Conservation (phyloP, 208 protist species). For the Leishmania amazonensis region DNA sequence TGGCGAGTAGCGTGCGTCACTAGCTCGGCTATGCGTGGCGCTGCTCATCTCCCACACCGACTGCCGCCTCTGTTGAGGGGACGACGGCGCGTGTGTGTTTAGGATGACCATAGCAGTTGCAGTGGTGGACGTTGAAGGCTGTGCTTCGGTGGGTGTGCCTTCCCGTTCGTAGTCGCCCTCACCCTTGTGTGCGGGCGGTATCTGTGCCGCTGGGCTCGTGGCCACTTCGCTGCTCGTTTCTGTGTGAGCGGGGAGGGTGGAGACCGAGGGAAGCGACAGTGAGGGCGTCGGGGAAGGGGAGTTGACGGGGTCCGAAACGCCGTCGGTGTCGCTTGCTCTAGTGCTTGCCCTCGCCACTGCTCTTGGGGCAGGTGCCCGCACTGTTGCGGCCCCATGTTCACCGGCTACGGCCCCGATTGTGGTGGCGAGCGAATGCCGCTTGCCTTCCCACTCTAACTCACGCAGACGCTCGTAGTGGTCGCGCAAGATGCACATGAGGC, state of each 20-base stretch:
- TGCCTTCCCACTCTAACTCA: background rate
- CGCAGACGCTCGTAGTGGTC: conserved; percentile 4
- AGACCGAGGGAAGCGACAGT: background rate
- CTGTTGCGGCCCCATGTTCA: background rate
- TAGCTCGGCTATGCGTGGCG: background rate
- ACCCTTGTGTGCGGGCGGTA: background rate
- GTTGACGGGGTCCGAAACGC: background rate
- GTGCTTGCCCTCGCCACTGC: background rate
- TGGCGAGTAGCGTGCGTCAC: background rate
- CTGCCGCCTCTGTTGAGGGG: background rate
- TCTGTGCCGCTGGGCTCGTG: background rate
- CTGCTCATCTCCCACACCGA: background rate
- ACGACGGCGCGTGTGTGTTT: background rate
- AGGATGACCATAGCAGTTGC: background rate
- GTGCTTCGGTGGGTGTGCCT: background rate
- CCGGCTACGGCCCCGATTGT: background rate
- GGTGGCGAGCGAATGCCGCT: background rate
- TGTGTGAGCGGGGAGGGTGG: background rate
- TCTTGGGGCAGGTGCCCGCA: too few relatives aligned
- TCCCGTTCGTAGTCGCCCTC: background rate
- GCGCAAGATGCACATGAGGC: background rate
- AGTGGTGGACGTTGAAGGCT: background rate
- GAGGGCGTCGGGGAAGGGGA: background rate
- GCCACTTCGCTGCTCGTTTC: background rate
- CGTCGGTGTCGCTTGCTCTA: background rate